A percentile compares a stretch with the other conserved stretches of the same genome.
Evolutionary conservation across 2,329 filamentous ascomycete genomes (phyloP).

Genomic region (Aspergillus uvarum): DNA sequence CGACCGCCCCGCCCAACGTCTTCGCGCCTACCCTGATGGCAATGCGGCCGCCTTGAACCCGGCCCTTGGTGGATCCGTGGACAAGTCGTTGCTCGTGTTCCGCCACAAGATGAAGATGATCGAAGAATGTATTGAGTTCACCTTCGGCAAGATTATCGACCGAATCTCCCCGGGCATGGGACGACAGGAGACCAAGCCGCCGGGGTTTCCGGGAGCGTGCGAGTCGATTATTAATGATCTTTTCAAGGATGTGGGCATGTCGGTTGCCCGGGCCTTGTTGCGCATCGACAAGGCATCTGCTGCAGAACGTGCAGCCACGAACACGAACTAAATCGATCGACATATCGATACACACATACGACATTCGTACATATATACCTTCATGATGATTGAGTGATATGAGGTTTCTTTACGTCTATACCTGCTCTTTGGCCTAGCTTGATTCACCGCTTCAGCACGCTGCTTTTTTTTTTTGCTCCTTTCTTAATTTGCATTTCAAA

Average conservation of each 20-base stretch:
- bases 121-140: slow-evolving; percentile 13
- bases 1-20: slow-evolving; percentile 17
- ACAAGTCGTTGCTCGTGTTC: not conserved
- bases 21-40: slow-evolving; percentile 9
- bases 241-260: slow-evolving; percentile 19
- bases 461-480: not conserved
- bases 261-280: slow-evolving; percentile 17
- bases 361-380: not conserved
- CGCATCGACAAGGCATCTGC: slow-evolving; percentile 10
- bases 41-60: slow-evolving; percentile 3
- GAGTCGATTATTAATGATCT: slow-evolving; percentile 21
- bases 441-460: not conserved
- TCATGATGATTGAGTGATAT: not conserved
- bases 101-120: slow-evolving; percentile 1
- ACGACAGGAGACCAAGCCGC: slow-evolving; percentile 11
- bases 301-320: slow-evolving; percentile 7
- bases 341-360: not conserved
- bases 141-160: slow-evolving; percentile 18
- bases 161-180: slow-evolving; percentile 15
- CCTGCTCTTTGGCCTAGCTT: not conserved
- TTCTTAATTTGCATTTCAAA: not conserved
- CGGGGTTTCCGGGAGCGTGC: slow-evolving; percentile 12
- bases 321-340: slow-evolving; percentile 1
- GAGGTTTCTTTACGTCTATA: not conserved
- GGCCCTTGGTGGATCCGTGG: slow-evolving; percentile 3